Evolutionary conservation across 352 stramenopile species (phyloP), one percentile per base, ranked within the genome.

Genomic region (Blastocystis sp.): DNA sequence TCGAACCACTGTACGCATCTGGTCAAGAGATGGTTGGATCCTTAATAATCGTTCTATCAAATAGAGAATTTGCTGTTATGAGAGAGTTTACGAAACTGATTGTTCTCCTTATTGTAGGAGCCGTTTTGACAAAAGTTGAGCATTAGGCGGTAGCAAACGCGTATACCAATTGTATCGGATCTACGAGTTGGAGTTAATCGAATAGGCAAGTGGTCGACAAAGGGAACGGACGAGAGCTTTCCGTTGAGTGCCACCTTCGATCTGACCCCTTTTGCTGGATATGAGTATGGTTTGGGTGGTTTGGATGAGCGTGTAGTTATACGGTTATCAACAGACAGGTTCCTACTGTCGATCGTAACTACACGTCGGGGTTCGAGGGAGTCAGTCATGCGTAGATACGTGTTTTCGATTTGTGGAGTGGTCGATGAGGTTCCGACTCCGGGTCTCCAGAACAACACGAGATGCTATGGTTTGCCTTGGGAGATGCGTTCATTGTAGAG

Each of bases 341-440:
- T 44, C 42, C 46, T 21, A 34, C 24, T n/a, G 44, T 24, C 24
- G 32, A 27, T 27, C 36, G 73, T 40, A 84, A 84, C 40, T 64
- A 75, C 49, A 71, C 73, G 73, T 84, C 49, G 27, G 4, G 27
- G 1, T 27, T 34, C 75, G 9, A 3, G 7, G 24, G 14, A 32
- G 7, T 51, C 44, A 21, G 21, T 84, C 29, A 49, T 24, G 8
- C 21, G 27, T 84, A 84, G 73, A 4, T 84, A 84, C 36, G 46
- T 75, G 32, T 84, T 84, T 53, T 16, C 69, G 24, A 49, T 84
- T 40, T 84, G 73, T 75, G 73, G 73, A 9, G 24, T 57, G 32
- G 73, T 84, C 6, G 75, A 84, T 18, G 36, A 69, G 18, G 53
- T 84, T 44, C 73, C 73, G 27, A 71, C 21, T 24, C 8, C 32